A percentile compares a stretch with the other conserved stretches of the same genome.
These are phyloP conservation scores for Phytopythium boreale DNA, from an alignment of 352 stramenopile genomes.

Conservation along the genomic window DNA sequence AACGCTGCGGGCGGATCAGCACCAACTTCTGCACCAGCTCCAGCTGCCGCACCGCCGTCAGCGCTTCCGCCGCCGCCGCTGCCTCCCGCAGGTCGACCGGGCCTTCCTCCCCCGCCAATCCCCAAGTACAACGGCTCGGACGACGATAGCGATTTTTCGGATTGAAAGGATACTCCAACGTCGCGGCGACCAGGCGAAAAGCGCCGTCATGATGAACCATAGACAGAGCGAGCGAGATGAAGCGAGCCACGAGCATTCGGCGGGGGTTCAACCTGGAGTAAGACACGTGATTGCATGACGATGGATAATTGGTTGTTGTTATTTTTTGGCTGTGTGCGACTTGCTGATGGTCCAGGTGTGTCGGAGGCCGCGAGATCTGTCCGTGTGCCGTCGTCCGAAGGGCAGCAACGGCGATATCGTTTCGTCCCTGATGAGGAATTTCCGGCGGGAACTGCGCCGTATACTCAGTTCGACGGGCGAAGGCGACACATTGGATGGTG, in stretches of 20 bases:
- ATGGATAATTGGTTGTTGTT: background rate
- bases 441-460: no score
- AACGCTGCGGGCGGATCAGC: slow-evolving; percentile 33
- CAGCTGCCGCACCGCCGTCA: slow-evolving; percentile 24
- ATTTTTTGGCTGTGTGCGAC: background rate
- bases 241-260: background rate
- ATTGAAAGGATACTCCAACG: slow-evolving; percentile 15
- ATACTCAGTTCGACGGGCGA: no score
- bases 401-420: background rate
- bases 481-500: no score
- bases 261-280: background rate
- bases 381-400: background rate
- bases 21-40: slow-evolving; percentile 7
- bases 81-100: slow-evolving; percentile 30
- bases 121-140: slow-evolving; percentile 22
- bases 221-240: background rate
- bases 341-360: background rate
- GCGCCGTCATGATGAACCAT: background rate
- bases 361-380: background rate
- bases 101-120: slow-evolving; percentile 44
- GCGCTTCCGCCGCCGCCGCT: slow-evolving; percentile 23
- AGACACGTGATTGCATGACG: background rate
- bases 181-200: background rate
- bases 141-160: slow-evolving; percentile 58
- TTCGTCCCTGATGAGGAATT: background rate